phyloP scores from a whole-genome alignment of 106 monocot species.

The Hemerocallis citrina region DNA sequence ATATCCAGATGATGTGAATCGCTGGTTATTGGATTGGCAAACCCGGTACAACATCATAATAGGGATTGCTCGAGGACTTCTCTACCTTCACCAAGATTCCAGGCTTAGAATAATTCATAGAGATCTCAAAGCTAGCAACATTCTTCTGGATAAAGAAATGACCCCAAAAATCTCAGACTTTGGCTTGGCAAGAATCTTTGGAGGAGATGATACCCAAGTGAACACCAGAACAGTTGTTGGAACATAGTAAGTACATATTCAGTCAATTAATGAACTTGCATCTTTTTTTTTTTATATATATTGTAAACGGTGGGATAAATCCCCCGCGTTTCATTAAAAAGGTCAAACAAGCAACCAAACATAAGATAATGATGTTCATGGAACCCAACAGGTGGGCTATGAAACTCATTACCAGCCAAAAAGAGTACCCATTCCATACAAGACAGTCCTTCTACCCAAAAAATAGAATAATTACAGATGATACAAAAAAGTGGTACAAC shows the following conservation, averaged over 20 bases:
- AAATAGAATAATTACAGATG: too few species aligned
- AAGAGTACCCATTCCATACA: too few species aligned
- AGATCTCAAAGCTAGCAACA: slow-evolving; percentile 29
- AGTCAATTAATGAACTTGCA: too few species aligned
- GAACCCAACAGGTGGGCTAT: too few species aligned
- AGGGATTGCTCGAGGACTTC: slow-evolving; percentile 22
- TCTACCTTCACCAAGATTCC: slow-evolving; percentile 26
- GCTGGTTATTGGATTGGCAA: slow-evolving; percentile 5
- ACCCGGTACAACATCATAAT: slow-evolving; percentile 12
- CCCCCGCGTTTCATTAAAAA: not conserved
- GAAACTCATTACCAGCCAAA: too few species aligned
- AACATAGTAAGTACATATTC: slow-evolving; percentile 17
- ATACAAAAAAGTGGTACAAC: too few species aligned
- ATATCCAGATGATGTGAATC: not conserved
- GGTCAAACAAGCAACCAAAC: not conserved
- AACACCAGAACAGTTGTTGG: slow-evolving; percentile 11
- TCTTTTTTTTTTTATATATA: not conserved
- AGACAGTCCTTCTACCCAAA: too few species aligned
- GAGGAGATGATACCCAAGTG: slow-evolving; percentile 6
- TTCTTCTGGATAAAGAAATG: slow-evolving; percentile 23
- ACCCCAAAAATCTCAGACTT: slow-evolving; percentile 32
- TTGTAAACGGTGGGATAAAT: not conserved
- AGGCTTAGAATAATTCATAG: slow-evolving; percentile 25
- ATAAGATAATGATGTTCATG: too few species aligned
- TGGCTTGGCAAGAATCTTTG: slow-evolving; percentile 27